Evolutionary conservation across 805 yeast species (phyloP), one percentile per base, ranked within the genome.

Genomic region (Komagataella pastoris): DNA sequence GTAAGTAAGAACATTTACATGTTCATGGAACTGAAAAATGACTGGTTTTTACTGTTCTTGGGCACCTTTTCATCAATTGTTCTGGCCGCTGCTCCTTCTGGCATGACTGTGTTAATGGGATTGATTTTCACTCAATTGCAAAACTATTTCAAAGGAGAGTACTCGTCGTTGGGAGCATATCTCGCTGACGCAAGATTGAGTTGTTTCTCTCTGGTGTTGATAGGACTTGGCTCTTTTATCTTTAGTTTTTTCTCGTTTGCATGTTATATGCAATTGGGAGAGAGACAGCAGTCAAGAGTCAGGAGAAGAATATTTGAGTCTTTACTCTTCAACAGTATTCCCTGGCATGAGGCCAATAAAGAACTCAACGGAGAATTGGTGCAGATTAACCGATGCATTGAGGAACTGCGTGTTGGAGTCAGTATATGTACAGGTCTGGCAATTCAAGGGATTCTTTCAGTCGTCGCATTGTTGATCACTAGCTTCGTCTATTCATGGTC

Each of bases 401-500:
- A 88, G 65, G 95, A 88, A 58, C 61, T 79, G 48, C 68, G 93
- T 60, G 65, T 76, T 0, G 86, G 89, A 1, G 70, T 79, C 3
- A 79, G 91, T 2, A 90, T 85, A 59, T 77, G 82, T 3, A 60
- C 81, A 17, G 88, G 85, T 0, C 57, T 81, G 18, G 59, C 82
- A 1, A 60, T 79, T 10, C 81, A 81, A 56, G 73, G 80, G 7
- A 46, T 72, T 1, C 76, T 80, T 0, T 73, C 88, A 0, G 67
- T 80, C 0, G 51, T 77, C 3, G 78, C 84, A 0, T 65, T 84
- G 8, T 61, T 83, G 1, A 73, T 78, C 1, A 78, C 85, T 0
- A 81, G 96, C 1, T 76, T 93, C 61, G 75, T 76, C 54, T 82
- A 80, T 54, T 86, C 95, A 2, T 91, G 97, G 97, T 74, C 86